These are phyloP conservation scores for Haplosporangium sp. DNA, from an alignment of 371 early-diverging fungal genomes.

Conservation along the genomic window DNA sequence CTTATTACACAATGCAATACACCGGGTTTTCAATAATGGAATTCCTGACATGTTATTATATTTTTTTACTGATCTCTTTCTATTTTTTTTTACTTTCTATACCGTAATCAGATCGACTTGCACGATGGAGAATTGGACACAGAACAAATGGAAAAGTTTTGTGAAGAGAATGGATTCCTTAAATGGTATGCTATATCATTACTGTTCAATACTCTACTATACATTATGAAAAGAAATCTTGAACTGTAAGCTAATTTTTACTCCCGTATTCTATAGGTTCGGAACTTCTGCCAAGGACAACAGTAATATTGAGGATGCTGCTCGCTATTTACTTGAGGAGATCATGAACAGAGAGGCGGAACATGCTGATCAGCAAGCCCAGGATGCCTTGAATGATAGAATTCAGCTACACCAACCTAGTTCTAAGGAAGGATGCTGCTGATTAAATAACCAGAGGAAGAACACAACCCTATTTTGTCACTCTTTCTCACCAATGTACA, in stretches of 20 bases:
- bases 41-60: too few species aligned
- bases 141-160: constrained; percentile 65
- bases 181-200: constrained; percentile 61
- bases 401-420: constrained; percentile 36
- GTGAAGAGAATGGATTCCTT: constrained; percentile 67
- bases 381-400: constrained; percentile 33
- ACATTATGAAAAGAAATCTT: neutral
- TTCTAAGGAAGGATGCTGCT: constrained; percentile 45
- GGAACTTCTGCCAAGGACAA: constrained; percentile 77
- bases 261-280: constrained; percentile 59
- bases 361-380: constrained; percentile 30
- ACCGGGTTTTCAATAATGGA: too few species aligned
- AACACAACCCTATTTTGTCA: neutral
- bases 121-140: constrained; percentile 39
- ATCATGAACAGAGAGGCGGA: constrained; percentile 53
- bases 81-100: neutral
- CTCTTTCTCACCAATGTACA: constrained; percentile 17
- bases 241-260: neutral
- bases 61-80: too few species aligned
- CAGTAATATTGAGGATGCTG: constrained; percentile 74
- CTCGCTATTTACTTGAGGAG: constrained; percentile 62
- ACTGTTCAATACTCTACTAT: neutral
- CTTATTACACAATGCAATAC: too few species aligned
- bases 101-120: constrained; percentile 34
- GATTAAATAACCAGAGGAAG: neutral